Percentiles rank a stretch among this genome's conserved stretches.
phyloP scores from a whole-genome alignment of 192 early-diverging fungal genomes.

The Umbelopsis sp. region DNA sequence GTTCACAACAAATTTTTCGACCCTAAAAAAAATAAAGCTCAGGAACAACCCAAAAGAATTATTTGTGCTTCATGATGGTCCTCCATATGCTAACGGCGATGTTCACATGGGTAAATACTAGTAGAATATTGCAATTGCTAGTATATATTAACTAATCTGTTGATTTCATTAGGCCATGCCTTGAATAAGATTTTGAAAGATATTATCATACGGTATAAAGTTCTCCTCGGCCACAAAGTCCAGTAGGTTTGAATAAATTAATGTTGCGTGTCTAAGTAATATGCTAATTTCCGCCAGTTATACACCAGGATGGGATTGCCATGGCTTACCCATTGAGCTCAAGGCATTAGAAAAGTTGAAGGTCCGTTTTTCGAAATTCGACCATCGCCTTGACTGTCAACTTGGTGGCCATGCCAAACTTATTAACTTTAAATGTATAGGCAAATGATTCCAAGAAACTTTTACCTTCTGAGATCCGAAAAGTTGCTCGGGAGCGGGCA shows the following conservation, averaged over 20 bases:
- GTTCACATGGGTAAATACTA: constrained; percentile 58
- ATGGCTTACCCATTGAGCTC: constrained; percentile 80
- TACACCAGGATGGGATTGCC: constrained; percentile 81
- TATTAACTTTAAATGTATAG: background rate
- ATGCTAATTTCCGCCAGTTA: constrained; percentile 37
- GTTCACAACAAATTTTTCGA: background rate
- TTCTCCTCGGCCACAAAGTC: constrained; percentile 71
- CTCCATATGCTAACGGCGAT: constrained; percentile 80
- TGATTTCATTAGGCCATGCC: constrained; percentile 54
- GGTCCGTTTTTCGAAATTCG: constrained; percentile 3
- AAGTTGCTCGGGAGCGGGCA: constrained; percentile 60
- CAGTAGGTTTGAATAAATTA: constrained; percentile 38
- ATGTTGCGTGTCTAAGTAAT: background rate
- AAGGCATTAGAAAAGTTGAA: constrained; percentile 70
- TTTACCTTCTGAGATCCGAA: constrained; percentile 51
- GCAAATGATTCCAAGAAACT: constrained; percentile 16
- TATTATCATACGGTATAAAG: constrained; percentile 72
- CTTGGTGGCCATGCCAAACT: too few relatives aligned
- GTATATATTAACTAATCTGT: background rate
- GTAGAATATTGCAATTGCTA: background rate
- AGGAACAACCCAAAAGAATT: constrained; percentile 63
- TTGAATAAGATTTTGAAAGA: constrained; percentile 86
- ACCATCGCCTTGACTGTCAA: background rate
- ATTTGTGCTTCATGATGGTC: constrained; percentile 83
- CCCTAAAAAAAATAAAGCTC: constrained; percentile 30